A percentile compares a stretch with the other conserved stretches of the same genome.
phyloP scores from a whole-genome alignment of 495 filamentous ascomycete genomes.

The Terfezia boudieri region DNA sequence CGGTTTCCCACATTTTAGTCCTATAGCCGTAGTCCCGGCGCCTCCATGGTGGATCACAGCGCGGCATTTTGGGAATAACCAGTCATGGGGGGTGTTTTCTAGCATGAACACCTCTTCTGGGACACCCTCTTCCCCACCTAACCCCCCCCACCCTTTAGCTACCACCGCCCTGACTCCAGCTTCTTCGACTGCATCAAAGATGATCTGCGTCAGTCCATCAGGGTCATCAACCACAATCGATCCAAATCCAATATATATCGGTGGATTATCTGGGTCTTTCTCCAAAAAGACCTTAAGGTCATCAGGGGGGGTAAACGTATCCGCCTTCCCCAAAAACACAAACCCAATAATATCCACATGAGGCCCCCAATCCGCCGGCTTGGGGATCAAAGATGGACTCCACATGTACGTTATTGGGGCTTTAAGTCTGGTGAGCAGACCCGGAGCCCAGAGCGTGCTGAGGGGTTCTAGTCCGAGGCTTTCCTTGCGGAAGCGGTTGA shows the following conservation, averaged over 20 bases:
- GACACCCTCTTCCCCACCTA: constrained; percentile 28
- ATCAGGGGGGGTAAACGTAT: constrained; percentile 33
- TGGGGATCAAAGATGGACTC: constrained; percentile 38
- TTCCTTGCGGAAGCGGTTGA: constrained; percentile 39
- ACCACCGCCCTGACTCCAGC: constrained; percentile 40
- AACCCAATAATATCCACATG: constrained; percentile 43
- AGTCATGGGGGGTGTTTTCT: constrained; percentile 45
- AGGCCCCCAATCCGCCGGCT: constrained; percentile 39
- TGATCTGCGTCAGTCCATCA: constrained; percentile 35
- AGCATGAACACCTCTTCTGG: constrained; percentile 40
- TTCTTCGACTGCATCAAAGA: constrained; percentile 36
- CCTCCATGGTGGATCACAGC: constrained; percentile 45
- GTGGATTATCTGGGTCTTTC: constrained; percentile 26
- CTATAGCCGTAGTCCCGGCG: constrained; percentile 43
- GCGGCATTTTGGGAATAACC: constrained; percentile 38
- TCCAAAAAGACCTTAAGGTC: constrained; percentile 33
- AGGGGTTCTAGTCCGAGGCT: constrained; percentile 38
- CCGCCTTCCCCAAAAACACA: constrained; percentile 40
- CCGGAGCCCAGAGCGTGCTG: constrained; percentile 42
- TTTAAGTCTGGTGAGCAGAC: constrained; percentile 35
- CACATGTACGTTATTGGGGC: constrained; percentile 44
- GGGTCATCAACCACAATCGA: constrained; percentile 48
- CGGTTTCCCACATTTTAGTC: constrained; percentile 38
- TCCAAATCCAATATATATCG: constrained; percentile 46
- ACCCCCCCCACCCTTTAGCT: constrained; percentile 43